Percentiles rank a stretch among this genome's conserved stretches.
Evolutionary conservation across 306 rosid genomes (phyloP).

Genomic region (Lathyrus sativus): DNA sequence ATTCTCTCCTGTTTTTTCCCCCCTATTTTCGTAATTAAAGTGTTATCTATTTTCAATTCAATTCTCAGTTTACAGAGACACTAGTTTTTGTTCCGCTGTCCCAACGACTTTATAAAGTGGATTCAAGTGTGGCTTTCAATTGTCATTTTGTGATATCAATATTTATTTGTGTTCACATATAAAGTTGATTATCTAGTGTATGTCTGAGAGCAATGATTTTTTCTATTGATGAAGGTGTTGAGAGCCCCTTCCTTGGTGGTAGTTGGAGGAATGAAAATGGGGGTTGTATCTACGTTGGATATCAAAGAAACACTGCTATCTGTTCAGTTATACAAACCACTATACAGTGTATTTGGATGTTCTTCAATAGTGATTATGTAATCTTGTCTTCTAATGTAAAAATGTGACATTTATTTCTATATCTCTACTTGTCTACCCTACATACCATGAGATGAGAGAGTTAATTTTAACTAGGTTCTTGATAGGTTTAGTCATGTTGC

Average conservation of each 20-base stretch:
- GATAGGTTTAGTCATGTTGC: slow-evolving; percentile 10
- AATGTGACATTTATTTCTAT: background rate
- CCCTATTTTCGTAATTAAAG: background rate
- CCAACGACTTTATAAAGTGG: background rate
- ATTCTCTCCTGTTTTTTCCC: background rate
- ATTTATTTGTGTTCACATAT: background rate
- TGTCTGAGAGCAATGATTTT: background rate
- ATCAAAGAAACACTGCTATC: background rate
- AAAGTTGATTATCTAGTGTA: background rate
- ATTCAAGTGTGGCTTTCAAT: slow-evolving; percentile 13
- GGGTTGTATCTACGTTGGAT: background rate
- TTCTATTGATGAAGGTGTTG: background rate
- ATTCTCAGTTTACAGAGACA: background rate
- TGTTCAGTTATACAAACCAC: background rate
- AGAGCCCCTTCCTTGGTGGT: background rate
- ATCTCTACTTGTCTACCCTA: too few species aligned
- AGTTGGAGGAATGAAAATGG: background rate
- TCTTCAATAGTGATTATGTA: slow-evolving; percentile 12
- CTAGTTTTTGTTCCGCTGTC: background rate
- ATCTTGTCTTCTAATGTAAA: slow-evolving; percentile 11
- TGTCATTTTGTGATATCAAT: background rate
- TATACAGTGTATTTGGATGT: background rate
- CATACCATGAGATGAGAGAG: background rate
- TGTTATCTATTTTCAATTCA: background rate
- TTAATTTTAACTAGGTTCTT: slow-evolving; percentile 31